Percentiles rank a stretch among this genome's conserved stretches.
phyloP scores from a whole-genome alignment of 805 yeast species.

The Myxozyma vanderwaltii region DNA sequence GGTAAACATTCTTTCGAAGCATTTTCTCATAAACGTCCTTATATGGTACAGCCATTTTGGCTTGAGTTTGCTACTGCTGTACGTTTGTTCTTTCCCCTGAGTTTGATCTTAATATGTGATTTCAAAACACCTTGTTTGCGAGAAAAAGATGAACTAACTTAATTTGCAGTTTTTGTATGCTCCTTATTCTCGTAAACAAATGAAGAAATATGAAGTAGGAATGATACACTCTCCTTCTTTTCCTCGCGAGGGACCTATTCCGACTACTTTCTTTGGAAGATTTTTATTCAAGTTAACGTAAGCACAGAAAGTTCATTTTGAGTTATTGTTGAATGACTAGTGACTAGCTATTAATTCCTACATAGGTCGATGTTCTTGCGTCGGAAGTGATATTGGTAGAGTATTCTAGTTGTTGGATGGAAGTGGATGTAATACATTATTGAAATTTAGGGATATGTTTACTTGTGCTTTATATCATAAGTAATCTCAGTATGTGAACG shows the following conservation, averaged over 20 bases:
- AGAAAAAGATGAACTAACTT: not conserved
- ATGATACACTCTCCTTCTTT: slow-evolving; percentile 10
- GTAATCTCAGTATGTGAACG: too few species aligned
- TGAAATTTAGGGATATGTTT: too few species aligned
- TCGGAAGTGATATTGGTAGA: too few species aligned
- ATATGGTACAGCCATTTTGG: slow-evolving; percentile 65
- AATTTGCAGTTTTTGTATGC: slow-evolving; percentile 22
- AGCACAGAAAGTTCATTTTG: not conserved
- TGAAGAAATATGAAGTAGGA: not conserved
- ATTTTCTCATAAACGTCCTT: slow-evolving; percentile 76
- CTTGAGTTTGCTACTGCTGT: slow-evolving; percentile 58
- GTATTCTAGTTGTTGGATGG: too few species aligned
- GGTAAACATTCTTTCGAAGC: slow-evolving; percentile 68
- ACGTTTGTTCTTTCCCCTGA: slow-evolving; percentile 51
- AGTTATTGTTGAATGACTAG: too few species aligned
- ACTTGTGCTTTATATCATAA: too few species aligned
- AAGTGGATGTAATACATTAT: too few species aligned
- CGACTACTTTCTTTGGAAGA: slow-evolving; percentile 14
- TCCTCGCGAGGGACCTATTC: slow-evolving; percentile 28
- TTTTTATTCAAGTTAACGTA: slow-evolving; percentile 9
- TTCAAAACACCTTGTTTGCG: too few species aligned
- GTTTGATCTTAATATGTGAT: not conserved
- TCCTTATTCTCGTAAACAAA: slow-evolving; percentile 18
- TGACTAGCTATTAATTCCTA: too few species aligned
- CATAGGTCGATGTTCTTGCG: too few species aligned